Percentiles rank a stretch among this genome's conserved stretches.
Conservation (phyloP, 2,329 filamentous ascomycete genomes). For the Westerdykella aurantiaca region DNA sequence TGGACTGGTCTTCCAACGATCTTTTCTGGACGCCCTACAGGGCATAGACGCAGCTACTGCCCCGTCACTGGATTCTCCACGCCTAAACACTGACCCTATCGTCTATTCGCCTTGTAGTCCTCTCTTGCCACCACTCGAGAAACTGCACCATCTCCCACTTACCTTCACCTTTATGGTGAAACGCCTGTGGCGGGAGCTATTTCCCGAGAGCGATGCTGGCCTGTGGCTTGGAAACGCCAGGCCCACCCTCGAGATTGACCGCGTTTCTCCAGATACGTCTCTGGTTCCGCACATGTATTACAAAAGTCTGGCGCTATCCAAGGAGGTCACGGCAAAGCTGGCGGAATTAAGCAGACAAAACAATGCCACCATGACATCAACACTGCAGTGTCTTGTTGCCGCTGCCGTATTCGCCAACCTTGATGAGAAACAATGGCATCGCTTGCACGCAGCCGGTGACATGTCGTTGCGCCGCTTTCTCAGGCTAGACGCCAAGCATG, state of each 20-base stretch:
- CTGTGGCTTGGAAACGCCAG: conserved; percentile 11
- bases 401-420: conserved; percentile 32
- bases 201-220: conserved; percentile 15
- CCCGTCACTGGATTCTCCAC: neutral
- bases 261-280: neutral
- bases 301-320: conserved; percentile 28
- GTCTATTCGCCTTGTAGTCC: conserved; percentile 12
- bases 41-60: conserved; percentile 1
- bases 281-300: no score
- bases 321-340: conserved; percentile 23
- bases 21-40: conserved; percentile 37
- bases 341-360: conserved; percentile 33
- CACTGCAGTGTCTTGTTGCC: conserved; percentile 38
- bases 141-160: conserved; percentile 37
- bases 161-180: conserved; percentile 33
- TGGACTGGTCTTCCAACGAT: conserved; percentile 42
- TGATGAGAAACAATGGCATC: conserved; percentile 24
- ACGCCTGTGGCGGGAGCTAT: conserved; percentile 28
- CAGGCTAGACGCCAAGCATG: conserved; percentile 8
- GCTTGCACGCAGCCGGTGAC: conserved; percentile 29
- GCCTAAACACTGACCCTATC: conserved; percentile 6
- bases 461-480: conserved; percentile 39
- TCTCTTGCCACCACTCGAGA: conserved; percentile 40
- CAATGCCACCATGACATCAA: conserved; percentile 39
- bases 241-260: conserved; percentile 13